Evolutionary conservation across 2,329 filamentous ascomycete species (phyloP).

Genomic region (Thelonectria rubi): DNA sequence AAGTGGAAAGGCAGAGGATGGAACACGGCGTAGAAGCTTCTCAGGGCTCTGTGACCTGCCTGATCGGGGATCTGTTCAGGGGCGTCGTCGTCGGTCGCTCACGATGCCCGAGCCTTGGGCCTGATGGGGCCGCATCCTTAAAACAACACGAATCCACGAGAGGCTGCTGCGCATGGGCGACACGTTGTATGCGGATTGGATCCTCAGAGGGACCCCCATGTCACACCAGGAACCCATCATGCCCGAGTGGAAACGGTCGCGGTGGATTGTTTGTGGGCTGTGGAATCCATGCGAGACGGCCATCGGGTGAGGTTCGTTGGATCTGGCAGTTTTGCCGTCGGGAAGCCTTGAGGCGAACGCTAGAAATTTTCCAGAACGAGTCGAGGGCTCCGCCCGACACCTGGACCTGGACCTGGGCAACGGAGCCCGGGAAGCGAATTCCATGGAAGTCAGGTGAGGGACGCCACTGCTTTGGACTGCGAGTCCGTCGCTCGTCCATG

Average conservation of each 20-base stretch:
- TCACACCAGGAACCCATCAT: neutral
- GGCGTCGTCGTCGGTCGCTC: neutral
- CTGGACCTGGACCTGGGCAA: slow-evolving; percentile 11
- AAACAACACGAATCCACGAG: slow-evolving; percentile 8
- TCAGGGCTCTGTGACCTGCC: slow-evolving; percentile 16
- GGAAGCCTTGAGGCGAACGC: slow-evolving; percentile 29
- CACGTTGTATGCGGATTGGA: slow-evolving; percentile 17
- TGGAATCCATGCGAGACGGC: slow-evolving; percentile 5
- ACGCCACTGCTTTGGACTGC: slow-evolving; percentile 26
- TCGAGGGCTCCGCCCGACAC: neutral
- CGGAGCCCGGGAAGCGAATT: slow-evolving; percentile 21
- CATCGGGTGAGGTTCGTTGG: slow-evolving; percentile 37
- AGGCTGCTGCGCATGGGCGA: neutral
- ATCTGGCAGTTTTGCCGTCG: slow-evolving; percentile 27
- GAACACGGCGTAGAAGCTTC: slow-evolving; percentile 16
- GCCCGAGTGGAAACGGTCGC: neutral
- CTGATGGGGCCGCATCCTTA: slow-evolving; percentile 7
- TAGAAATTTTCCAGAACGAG: slow-evolving; percentile 43
- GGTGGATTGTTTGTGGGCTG: neutral
- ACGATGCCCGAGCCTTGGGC: slow-evolving; percentile 7
- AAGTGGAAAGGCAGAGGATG: slow-evolving; percentile 5
- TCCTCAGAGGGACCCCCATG: neutral
- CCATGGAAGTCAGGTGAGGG: slow-evolving; percentile 39
- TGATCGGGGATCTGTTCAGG: slow-evolving; percentile 13
- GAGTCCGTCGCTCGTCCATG: slow-evolving; percentile 16